A percentile compares a stretch with the other conserved stretches of the same genome.
Conservation (phyloP, 164 flowering plant genomes). For the Piper betle region DNA sequence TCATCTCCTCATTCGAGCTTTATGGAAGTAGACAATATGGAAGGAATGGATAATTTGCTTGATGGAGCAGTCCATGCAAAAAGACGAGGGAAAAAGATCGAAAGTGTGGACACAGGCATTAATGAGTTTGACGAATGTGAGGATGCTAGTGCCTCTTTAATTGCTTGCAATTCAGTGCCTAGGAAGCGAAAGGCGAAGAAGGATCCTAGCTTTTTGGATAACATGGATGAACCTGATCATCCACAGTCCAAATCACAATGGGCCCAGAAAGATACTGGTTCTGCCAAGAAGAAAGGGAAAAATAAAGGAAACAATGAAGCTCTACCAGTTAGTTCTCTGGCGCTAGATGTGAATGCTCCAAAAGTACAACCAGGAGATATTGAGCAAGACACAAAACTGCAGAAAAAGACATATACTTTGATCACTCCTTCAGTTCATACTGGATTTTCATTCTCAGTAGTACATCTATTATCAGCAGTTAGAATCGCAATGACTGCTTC, state of each 20-base stretch:
- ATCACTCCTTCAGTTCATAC: constrained; percentile 85
- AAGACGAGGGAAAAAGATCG: constrained; percentile 36
- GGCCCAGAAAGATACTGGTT: constrained; percentile 23
- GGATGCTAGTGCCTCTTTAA: constrained; percentile 23
- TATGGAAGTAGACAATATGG: constrained; percentile 32
- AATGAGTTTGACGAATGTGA: constrained; percentile 18
- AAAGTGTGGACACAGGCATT: constrained; percentile 12
- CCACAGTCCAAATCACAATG: constrained; percentile 19
- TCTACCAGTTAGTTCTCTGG: constrained; percentile 21
- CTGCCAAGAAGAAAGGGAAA: constrained; percentile 39
- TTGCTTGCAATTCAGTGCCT: constrained; percentile 28
- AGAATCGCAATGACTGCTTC: constrained; percentile 73
- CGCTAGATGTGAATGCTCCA: constrained; percentile 20
- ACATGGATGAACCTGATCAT: constrained; percentile 23
- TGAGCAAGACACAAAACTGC: constrained; percentile 48
- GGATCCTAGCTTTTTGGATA: constrained; percentile 21
- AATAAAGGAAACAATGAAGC: constrained; percentile 34
- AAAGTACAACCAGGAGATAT: constrained; percentile 31
- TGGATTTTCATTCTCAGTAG: constrained; percentile 82
- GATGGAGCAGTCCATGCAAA: constrained; percentile 15
- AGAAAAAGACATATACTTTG: constrained; percentile 52
- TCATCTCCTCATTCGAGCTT: constrained; percentile 17
- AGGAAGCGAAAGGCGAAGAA: constrained; percentile 62
- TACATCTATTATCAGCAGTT: constrained; percentile 94
- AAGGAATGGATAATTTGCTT: constrained; percentile 11